Evolutionary conservation across 2,329 filamentous ascomycete genomes (phyloP).

Genomic region (Sporothrix protearum): DNA sequence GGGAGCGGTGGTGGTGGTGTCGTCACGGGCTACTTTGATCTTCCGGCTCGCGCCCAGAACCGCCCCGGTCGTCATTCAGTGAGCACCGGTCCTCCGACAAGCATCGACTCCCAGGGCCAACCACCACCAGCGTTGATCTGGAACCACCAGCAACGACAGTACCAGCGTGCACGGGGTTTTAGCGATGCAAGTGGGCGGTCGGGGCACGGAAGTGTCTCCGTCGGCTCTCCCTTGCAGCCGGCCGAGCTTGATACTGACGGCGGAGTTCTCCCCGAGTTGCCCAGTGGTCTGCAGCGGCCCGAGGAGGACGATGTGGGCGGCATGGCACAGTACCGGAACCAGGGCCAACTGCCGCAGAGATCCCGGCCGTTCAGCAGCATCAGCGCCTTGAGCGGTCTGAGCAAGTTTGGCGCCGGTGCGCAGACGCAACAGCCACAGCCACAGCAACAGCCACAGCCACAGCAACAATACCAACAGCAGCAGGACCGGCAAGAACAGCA

Average conservation of each 20-base stretch:
- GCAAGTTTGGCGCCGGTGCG: not conserved
- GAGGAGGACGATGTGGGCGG: not conserved
- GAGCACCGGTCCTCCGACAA: slow-evolving; percentile 32
- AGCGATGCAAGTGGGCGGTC: slow-evolving; percentile 46
- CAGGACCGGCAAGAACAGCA: no score
- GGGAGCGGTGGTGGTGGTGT: slow-evolving; percentile 17
- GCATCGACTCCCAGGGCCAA: slow-evolving; percentile 40
- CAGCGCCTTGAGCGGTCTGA: slow-evolving; percentile 19
- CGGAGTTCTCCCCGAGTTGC: slow-evolving; percentile 38
- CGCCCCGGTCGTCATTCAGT: slow-evolving; percentile 29
- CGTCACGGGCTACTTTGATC: slow-evolving; percentile 37
- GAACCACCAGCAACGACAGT: slow-evolving; percentile 24
- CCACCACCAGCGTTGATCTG: slow-evolving; percentile 26
- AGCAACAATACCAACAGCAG: slow-evolving; percentile 31
- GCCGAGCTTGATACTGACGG: slow-evolving; percentile 41
- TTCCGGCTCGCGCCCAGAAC: slow-evolving; percentile 26
- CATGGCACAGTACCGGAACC: not conserved
- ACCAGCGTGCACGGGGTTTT: slow-evolving; percentile 40
- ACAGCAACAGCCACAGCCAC: slow-evolving; percentile 27
- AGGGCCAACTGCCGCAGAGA: not conserved
- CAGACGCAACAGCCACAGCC: not conserved
- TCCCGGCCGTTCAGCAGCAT: slow-evolving; percentile 32
- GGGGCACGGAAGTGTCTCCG: slow-evolving; percentile 32
- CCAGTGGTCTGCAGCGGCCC: slow-evolving; percentile 25
- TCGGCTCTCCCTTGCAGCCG: slow-evolving; percentile 31